These are phyloP conservation scores for Fagopyrum tataricum DNA, from an alignment of 148 eudicot species.

Conservation along the genomic window DNA sequence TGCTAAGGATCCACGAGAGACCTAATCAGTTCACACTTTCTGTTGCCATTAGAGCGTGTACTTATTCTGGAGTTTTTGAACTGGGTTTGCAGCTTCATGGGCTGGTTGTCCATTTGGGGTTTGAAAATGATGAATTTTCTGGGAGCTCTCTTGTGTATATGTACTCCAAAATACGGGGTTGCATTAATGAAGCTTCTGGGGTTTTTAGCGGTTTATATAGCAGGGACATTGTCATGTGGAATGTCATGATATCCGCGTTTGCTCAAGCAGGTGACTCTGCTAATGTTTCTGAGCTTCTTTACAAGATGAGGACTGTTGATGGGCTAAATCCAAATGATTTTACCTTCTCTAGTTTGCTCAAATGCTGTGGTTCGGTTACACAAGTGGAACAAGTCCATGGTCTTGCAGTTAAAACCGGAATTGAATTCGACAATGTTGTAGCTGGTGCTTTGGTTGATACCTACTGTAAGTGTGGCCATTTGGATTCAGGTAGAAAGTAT, in stretches of 20 bases:
- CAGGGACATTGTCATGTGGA: conserved; percentile 17
- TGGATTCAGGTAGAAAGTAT: conserved; percentile 10
- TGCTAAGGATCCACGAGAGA: conserved; percentile 15
- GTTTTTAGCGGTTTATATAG: conserved; percentile 17
- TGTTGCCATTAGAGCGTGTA: conserved; percentile 15
- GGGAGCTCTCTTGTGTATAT: conserved; percentile 19
- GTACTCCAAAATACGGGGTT: conserved; percentile 14
- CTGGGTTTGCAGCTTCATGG: conserved; percentile 19
- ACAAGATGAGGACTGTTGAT: conserved; percentile 15
- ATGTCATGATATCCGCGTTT: conserved; percentile 19
- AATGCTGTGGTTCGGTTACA: conserved; percentile 12
- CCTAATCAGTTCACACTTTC: conserved; percentile 20
- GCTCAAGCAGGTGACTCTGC: conserved; percentile 14
- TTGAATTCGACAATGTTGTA: conserved; percentile 12
- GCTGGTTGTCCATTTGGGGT: conserved; percentile 11
- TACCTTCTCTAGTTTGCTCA: conserved; percentile 15
- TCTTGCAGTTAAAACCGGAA: conserved; percentile 15
- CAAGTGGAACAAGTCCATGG: conserved; percentile 20
- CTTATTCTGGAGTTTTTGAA: conserved; percentile 7
- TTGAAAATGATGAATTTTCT: conserved; percentile 18
- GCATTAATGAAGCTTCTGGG: conserved; percentile 10
- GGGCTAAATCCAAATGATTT: conserved; percentile 17
- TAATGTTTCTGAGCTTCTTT: conserved; percentile 11
- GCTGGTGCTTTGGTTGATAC: conserved; percentile 17
- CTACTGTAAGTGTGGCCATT: conserved; percentile 15